Base-by-base conservation (phyloP, 1,284 basidiomycete species). In the Leucoagaricus sp. region DNA sequence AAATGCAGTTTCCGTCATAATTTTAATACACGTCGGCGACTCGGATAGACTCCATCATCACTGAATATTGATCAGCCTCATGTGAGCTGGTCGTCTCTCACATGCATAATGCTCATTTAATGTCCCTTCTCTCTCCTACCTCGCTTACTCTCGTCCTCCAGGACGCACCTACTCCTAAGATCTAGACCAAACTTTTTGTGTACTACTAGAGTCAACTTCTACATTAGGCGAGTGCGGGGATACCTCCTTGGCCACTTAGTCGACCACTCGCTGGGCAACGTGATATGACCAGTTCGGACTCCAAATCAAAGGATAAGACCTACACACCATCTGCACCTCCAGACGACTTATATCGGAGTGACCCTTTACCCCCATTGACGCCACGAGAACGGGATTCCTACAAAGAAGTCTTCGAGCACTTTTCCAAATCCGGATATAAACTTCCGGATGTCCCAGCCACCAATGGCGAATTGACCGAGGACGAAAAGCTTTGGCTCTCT, bases 401-500 rank as follows among this genome's bases (percentile, higher is more conserved):
- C 60, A 69, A 81, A 23, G 72, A 75, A 44, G 83, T 91, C 13
- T 72, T 86, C 41, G 72, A 70, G 12, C 83, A 91, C 67, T 90
- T 91, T 64, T 63, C 77, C 6, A 67, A 70, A 23, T 64, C 75
- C 0, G 75, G 73, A 2, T 90, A 89, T 66, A 67, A 64, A 10
- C 65, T 90, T 36, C 82, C 86, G 3, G 75, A 71, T 15, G 68
- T 74, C 8, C 76, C 78, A 8, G 17, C 12, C 13, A n/a, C 4
- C 44, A 76, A 82, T 6, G 79, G 77, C 10, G 41, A 45, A 13
- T 71, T 91, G 44, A 75, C 62, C 44, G 88, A 89, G 42, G 78
- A 77, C 45, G 89, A 92, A 67, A 83, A 84, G 69, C 89, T 89
- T 68, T 92, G 89, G 88, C 75, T 92, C 15, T 86, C 86, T 1